These are phyloP conservation scores for Hyaloperonospora brassicae DNA, from an alignment of 352 stramenopile species.

Conservation along the genomic window DNA sequence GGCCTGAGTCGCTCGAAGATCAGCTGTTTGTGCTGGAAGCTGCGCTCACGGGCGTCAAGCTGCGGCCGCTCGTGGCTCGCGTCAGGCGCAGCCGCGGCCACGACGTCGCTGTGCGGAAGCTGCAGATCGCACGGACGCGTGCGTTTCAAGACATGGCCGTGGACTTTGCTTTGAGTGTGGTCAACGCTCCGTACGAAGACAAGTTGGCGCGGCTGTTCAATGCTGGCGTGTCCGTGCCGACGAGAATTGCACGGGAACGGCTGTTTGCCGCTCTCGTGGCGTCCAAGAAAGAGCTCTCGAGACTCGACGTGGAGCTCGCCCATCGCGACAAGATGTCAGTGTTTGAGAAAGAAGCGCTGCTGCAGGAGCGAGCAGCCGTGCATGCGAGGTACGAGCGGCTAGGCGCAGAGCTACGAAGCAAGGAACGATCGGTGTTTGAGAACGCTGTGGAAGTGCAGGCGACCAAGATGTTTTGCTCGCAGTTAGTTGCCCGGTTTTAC, in stretches of 20 bases:
- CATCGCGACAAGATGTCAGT: constrained; percentile 60
- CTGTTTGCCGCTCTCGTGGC: constrained; percentile 61
- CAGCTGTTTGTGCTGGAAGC: constrained; percentile 71
- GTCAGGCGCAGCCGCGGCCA: constrained; percentile 60
- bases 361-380: constrained; percentile 38
- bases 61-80: constrained; percentile 71
- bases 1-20: constrained; percentile 8
- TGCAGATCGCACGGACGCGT: constrained; percentile 55
- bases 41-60: constrained; percentile 71
- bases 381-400: constrained; percentile 51
- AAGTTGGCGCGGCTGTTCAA: constrained; percentile 68
- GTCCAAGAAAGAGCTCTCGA: constrained; percentile 55
- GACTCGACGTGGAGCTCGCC: constrained; percentile 52
- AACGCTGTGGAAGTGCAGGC: constrained; percentile 53
- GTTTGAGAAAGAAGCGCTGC: constrained; percentile 70
- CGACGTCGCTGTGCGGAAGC: constrained; percentile 62
- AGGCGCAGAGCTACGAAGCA: constrained; percentile 45
- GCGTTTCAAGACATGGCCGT: constrained; percentile 53
- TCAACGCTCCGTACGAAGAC: constrained; percentile 76
- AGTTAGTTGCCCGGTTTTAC: constrained; percentile 71
- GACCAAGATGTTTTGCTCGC: constrained; percentile 77
- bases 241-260: constrained; percentile 58
- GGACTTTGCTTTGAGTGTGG: constrained; percentile 49
- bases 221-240: constrained; percentile 59
- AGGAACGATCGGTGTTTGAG: constrained; percentile 73